Evolutionary conservation across 2,329 filamentous ascomycete species (phyloP).

Genomic region (Fusarium protoensiforme): DNA sequence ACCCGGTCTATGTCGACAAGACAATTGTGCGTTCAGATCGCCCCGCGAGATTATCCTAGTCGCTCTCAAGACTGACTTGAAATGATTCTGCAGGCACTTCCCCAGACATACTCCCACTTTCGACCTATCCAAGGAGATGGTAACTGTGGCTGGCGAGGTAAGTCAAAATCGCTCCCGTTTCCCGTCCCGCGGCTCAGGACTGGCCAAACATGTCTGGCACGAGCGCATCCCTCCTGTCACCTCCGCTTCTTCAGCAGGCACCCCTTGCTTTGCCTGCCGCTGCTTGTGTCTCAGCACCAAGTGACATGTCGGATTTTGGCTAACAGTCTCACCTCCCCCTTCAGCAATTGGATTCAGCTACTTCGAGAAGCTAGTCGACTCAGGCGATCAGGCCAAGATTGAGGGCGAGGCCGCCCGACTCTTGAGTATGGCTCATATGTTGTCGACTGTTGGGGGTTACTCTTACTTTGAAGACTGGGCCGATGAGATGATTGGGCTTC

Average conservation of each 20-base stretch:
- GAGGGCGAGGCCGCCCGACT: constrained; percentile 79
- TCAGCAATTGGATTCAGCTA: constrained; percentile 92
- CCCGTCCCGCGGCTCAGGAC: constrained; percentile 5
- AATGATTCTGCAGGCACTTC: constrained; percentile 70
- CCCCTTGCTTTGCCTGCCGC: constrained; percentile 25
- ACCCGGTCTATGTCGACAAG: constrained; percentile 86
- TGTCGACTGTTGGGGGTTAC: constrained; percentile 79
- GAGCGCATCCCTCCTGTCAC: constrained; percentile 1
- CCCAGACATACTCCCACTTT: constrained; percentile 86
- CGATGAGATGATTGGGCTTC: constrained; percentile 76
- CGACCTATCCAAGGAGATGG: constrained; percentile 91
- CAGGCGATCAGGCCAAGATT: constrained; percentile 72
- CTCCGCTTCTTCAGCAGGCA: constrained; percentile 10
- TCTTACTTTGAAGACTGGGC: constrained; percentile 82
- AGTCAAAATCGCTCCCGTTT: constrained; percentile 49
- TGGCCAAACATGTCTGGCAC: constrained; percentile 12
- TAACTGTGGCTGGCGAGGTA: constrained; percentile 98
- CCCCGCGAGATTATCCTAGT: background rate
- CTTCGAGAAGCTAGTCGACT: constrained; percentile 83
- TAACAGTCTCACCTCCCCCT: constrained; percentile 18
- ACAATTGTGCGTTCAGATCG: constrained; percentile 73
- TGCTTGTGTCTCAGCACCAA: constrained; percentile 30
- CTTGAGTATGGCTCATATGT: constrained; percentile 74
- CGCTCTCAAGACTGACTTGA: constrained; percentile 24
- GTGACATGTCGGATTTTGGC: constrained; percentile 21